Base-by-base conservation (phyloP, 2,329 filamentous ascomycete genomes). In the Colletotrichum sp. region DNA sequence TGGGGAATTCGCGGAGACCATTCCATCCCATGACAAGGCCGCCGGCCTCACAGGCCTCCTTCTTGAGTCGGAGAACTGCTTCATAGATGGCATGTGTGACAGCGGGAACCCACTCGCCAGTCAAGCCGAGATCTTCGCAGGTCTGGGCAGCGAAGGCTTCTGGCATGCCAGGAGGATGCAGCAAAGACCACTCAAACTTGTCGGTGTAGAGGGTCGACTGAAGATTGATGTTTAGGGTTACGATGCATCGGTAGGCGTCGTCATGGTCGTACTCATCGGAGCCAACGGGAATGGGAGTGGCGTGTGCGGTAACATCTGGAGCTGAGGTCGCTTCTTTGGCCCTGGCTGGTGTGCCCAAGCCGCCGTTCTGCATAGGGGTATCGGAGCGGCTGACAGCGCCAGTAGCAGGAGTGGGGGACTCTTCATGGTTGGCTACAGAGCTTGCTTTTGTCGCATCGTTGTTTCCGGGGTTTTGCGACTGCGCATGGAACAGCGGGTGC, bases 71-170 rank as follows among this genome's bases (percentile, higher is more conserved):
- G 78, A 99, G 85, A 0, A 98, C 96, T 12, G 97, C 95, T 85
- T 99, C 97, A 84, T 99, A 99, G 80, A 99, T 99, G 39, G 96
- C 97, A 82, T 98, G 96, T 16, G 97, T 95, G 88, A 99, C 95
- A 34, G 95, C 95, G 5, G 96, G 95, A 6, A 98, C 92, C 96
- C 97, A 99, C 86, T 99, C 97, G 62, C 96, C 95, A 8, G 93
- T 90, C 69, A 99, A 88, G 8, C 96, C 96, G 10, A 99, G 88
- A 83, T 99, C 97, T 32, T 95, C 95, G 83, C 97, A 99, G 0
- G 97, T 99, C 78, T 95, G 92, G 82, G 95, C 95, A 39, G 97
- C 96, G 83, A 99, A 99, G 15, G 94, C 92, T 84, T 99, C 96
- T 0, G 97, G 95, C 57, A 96, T 96, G 26, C 96, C 96, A 3